Evolutionary conservation across 2,329 filamentous ascomycete genomes (phyloP).

Genomic region (Clonostachys sp.): DNA sequence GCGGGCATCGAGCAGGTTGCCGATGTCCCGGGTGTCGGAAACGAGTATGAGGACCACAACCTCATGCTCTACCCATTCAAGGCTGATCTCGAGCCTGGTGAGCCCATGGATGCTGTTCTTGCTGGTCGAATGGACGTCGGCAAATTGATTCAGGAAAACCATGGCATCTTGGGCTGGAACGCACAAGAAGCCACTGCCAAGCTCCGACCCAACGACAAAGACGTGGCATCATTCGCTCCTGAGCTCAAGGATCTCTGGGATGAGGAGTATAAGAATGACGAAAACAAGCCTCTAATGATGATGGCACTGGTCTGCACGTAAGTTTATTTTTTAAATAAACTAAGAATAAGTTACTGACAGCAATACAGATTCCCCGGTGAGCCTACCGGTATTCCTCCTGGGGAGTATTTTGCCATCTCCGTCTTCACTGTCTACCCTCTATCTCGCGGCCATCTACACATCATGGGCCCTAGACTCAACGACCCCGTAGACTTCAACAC

Average conservation of each 20-base stretch:
- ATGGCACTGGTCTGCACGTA: constrained; percentile 22
- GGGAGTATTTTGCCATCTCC: constrained; percentile 45
- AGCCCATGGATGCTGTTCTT: constrained; percentile 45
- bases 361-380: constrained; percentile 25
- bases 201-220: constrained; percentile 41
- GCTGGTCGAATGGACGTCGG: constrained; percentile 39
- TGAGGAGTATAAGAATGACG: constrained; percentile 31
- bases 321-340: background rate
- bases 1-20: constrained; percentile 10
- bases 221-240: constrained; percentile 41
- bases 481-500: constrained; percentile 50
- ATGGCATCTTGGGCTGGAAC: constrained; percentile 47
- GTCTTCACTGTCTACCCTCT: constrained; percentile 53
- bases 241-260: constrained; percentile 46
- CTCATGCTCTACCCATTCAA: constrained; percentile 46
- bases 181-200: constrained; percentile 46
- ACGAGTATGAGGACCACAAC: constrained; percentile 42
- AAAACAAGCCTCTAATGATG: constrained; percentile 36
- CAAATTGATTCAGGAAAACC: constrained; percentile 28
- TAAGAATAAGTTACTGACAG: background rate
- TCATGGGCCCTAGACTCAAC: constrained; percentile 34
- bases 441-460: constrained; percentile 58
- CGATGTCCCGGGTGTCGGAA: constrained; percentile 13
- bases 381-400: constrained; percentile 18
- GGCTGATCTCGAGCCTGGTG: constrained; percentile 16